These are phyloP conservation scores for Diplosphaera chodatii DNA, from an alignment of 139 green algal genomes.

Conservation along the genomic window DNA sequence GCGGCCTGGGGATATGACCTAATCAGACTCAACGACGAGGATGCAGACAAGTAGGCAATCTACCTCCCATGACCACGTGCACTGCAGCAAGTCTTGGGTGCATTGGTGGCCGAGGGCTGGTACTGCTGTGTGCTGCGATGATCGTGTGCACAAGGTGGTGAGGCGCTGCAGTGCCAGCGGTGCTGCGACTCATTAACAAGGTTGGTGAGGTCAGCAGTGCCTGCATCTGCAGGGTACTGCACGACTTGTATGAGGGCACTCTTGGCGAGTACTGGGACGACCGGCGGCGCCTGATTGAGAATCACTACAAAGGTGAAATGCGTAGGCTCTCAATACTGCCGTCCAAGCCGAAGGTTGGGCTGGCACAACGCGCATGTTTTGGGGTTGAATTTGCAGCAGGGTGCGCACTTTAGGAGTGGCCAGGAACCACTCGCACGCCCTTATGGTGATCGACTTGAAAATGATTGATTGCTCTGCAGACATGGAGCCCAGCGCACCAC, in stretches of 20 bases:
- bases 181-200: no score
- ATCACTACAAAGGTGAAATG: background rate
- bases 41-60: background rate
- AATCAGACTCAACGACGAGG: background rate
- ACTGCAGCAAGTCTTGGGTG: no score
- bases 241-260: background rate
- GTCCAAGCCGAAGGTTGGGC: background rate
- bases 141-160: no score
- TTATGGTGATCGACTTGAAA: background rate
- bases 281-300: background rate
- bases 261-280: conserved; percentile 4
- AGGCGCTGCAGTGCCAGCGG: no score
- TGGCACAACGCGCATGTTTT: background rate
- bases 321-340: background rate
- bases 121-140: no score
- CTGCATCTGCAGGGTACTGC: background rate
- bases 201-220: no score
- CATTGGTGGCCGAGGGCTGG: no score
- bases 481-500: no score
- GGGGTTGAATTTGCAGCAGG: background rate
- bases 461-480: background rate
- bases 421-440: background rate
- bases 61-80: no score
- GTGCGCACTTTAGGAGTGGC: background rate
- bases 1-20: conserved; percentile 4